These are phyloP conservation scores for Hapsidospora chrysogenum DNA, from an alignment of 495 filamentous ascomycete species.

Conservation along the genomic window DNA sequence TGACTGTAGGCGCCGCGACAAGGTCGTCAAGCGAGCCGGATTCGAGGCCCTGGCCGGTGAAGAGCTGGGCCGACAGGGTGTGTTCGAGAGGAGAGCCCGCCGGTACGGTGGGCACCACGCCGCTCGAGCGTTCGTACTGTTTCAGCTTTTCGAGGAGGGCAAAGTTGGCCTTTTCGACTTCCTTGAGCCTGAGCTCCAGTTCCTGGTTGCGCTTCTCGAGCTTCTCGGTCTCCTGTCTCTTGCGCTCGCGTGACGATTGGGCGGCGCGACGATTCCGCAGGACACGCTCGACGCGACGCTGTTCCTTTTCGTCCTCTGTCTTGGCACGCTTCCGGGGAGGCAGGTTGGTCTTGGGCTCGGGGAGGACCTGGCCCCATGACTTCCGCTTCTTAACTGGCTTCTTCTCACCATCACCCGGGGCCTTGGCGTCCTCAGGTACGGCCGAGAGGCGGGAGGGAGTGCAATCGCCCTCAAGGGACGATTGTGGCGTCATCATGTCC, in stretches of 20 bases:
- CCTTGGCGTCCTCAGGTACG: conserved; percentile 1
- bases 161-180: conserved; percentile 49
- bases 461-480: conserved; percentile 9
- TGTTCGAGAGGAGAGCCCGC: conserved; percentile 11
- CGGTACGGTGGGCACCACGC: conserved; percentile 26
- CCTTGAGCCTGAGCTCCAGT: conserved; percentile 45
- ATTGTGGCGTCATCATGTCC: conserved; percentile 30
- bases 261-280: conserved; percentile 90
- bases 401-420: conserved; percentile 33
- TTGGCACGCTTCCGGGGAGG: conserved; percentile 97
- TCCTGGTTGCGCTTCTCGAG: conserved; percentile 63
- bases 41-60: conserved; percentile 12
- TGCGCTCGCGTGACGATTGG: conserved; percentile 89
- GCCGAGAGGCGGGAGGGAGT: conserved; percentile 7
- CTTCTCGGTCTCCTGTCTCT: conserved; percentile 83
- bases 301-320: conserved; percentile 97
- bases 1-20: conserved; percentile 26
- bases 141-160: conserved; percentile 48
- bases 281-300: conserved; percentile 91
- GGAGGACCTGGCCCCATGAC: conserved; percentile 96
- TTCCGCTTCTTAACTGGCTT: conserved; percentile 91
- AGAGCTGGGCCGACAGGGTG: conserved; percentile 34
- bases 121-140: conserved; percentile 39
- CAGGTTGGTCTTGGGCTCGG: conserved; percentile 89
- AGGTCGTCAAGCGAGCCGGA: conserved; percentile 22